Evolutionary conservation across 2,329 filamentous ascomycete genomes (phyloP).

Genomic region (Colletotrichum sp.): DNA sequence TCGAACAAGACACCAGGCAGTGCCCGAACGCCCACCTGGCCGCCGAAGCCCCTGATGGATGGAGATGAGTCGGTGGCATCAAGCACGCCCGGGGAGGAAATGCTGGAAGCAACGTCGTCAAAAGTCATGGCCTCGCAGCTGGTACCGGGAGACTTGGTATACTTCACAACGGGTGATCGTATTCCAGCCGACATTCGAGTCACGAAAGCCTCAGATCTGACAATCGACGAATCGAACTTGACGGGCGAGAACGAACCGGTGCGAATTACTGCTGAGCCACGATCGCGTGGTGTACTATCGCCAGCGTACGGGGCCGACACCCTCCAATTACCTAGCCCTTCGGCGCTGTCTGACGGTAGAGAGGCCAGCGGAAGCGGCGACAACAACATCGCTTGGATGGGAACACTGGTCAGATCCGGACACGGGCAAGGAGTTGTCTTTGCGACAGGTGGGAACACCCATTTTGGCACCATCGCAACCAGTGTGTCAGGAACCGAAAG

Average conservation of each 20-base stretch:
- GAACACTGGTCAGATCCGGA: conserved; percentile 91
- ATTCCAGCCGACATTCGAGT: conserved; percentile 97
- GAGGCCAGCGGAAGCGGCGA: conserved; percentile 75
- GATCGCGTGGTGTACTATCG: conserved; percentile 33
- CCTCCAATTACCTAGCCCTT: conserved; percentile 39
- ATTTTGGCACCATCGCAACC: conserved; percentile 95
- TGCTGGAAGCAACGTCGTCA: conserved; percentile 74
- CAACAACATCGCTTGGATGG: conserved; percentile 98
- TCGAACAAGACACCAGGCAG: conserved; percentile 37
- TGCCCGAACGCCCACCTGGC: conserved; percentile 51
- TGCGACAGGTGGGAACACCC: conserved; percentile 89
- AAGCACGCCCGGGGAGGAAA: conserved; percentile 68
- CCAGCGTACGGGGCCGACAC: conserved; percentile 31
- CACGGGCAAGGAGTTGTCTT: conserved; percentile 98
- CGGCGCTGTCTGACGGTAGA: conserved; percentile 59
- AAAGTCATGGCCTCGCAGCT: conserved; percentile 88
- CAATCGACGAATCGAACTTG: conserved; percentile 95
- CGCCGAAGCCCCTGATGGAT: conserved; percentile 50
- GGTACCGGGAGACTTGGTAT: conserved; percentile 89
- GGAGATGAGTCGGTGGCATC: conserved; percentile 33
- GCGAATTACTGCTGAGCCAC: conserved; percentile 72
- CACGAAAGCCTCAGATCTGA: conserved; percentile 85
- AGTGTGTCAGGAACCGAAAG: conserved; percentile 95
- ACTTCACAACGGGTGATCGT: conserved; percentile 95
- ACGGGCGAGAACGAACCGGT: conserved; percentile 97